Base-by-base conservation (phyloP, 2,329 filamentous ascomycete genomes). In the Calonectria henricotiae region DNA sequence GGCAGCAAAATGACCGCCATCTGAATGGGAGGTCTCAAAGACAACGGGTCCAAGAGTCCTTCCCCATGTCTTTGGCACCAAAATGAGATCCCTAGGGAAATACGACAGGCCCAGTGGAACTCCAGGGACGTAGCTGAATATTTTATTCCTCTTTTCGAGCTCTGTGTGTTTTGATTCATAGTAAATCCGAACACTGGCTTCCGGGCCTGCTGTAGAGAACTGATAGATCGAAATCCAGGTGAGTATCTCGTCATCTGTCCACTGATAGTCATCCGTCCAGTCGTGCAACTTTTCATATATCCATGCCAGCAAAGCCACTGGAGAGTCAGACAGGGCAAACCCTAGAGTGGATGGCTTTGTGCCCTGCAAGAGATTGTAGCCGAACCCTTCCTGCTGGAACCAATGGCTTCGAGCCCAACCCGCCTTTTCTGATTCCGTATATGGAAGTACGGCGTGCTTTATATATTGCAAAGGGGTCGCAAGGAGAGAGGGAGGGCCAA, bases 211-310 rank as follows among this genome's bases (percentile, higher is more conserved):
- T 0, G 83, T 87, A 9, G 89, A 91, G 58, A 94, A 94, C 78
- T 88, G 90, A 79, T 95, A 95, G 44, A 95, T 87, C 61, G 86
- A 89, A 0, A 95, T 82, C 93, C 93, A 96, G 0, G 90, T 93
- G 30, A 94, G 82, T 9, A 95, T 87, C 82, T 95, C 93, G 65
- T 95, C 92, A 71, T 94, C 91, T 0, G 89, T 92, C 93, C 93
- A 95, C 0, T 88, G 83, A 77, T 94, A 94, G 1, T 75, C 76
- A 75, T 95, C 93, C 0, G 90, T 91, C 93, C 93, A 96, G 75
- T 93, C 91, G 74, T 92, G 89, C 43, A 96, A 82, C 79, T 96
- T 96, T 82, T 96, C 94, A 74, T 93, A 93, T 39, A 96, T 90
- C 94, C 94, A 96, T 0, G 92, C 89, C 1, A 96, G 84, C 3